These are phyloP conservation scores for Benincasa hispida DNA, from an alignment of 306 rosid genomes.

Conservation along the genomic window DNA sequence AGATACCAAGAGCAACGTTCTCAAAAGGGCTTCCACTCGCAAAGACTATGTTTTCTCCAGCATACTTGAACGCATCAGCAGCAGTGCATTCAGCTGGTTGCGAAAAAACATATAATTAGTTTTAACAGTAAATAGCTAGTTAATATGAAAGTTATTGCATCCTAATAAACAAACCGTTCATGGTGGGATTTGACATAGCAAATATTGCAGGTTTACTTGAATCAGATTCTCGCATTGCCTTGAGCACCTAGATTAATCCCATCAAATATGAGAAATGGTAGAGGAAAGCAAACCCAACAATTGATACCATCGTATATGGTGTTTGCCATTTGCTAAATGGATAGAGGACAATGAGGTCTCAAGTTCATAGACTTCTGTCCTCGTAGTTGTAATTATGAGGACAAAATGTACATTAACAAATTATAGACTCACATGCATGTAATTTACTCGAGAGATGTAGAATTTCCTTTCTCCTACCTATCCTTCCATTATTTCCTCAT, in stretches of 20 bases:
- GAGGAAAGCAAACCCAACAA: slow-evolving; percentile 4
- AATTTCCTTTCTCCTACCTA: background rate
- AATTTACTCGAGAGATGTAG: background rate
- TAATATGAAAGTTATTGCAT: slow-evolving; percentile 14
- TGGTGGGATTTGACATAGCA: slow-evolving; percentile 98
- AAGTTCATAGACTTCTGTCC: background rate
- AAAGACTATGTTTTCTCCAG: slow-evolving; percentile 81
- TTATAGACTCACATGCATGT: background rate
- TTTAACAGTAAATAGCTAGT: background rate
- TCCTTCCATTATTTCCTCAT: background rate
- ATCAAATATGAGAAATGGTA: slow-evolving; percentile 11
- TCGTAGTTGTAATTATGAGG: slow-evolving; percentile 2
- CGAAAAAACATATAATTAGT: slow-evolving; percentile 3
- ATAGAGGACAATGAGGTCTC: background rate
- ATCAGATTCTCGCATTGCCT: slow-evolving; percentile 88
- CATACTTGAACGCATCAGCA: slow-evolving; percentile 78
- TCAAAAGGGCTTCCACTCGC: slow-evolving; percentile 98
- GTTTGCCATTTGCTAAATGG: background rate
- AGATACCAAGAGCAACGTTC: slow-evolving; percentile 71
- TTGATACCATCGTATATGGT: background rate
- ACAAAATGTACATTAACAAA: background rate
- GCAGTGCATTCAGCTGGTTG: slow-evolving; percentile 93
- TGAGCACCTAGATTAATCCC: slow-evolving; percentile 62
- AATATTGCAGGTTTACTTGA: slow-evolving; percentile 92
- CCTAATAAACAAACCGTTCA: slow-evolving; percentile 67